A percentile compares a stretch with the other conserved stretches of the same genome.
These are phyloP conservation scores for Emmonsiellopsis sp. DNA, from an alignment of 2,329 filamentous ascomycete species.

Conservation along the genomic window DNA sequence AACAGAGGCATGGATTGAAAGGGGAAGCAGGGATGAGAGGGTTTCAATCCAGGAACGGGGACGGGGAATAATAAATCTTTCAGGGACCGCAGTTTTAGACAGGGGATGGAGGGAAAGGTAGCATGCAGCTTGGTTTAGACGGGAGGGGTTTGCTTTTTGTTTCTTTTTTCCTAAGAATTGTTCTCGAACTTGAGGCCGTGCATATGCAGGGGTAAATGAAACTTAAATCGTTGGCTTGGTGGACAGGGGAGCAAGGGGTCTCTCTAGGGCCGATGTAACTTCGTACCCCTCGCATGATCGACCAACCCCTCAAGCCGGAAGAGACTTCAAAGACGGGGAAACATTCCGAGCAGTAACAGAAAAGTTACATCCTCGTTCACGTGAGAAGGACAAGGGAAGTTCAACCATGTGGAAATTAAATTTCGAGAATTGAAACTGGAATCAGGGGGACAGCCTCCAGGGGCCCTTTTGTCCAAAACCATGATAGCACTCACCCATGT, in stretches of 20 bases:
- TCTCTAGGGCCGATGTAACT: not conserved
- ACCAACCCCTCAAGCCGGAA: too few species aligned
- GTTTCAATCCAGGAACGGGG: too few species aligned
- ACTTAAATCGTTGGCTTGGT: not conserved
- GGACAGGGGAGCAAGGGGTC: too few species aligned
- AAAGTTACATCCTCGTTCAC: too few species aligned
- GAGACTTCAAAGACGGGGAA: too few species aligned
- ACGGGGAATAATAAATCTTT: too few species aligned
- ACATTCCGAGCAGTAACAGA: too few species aligned
- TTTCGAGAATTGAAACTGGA: not conserved
- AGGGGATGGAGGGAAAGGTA: not conserved
- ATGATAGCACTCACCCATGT: constrained; percentile 29
- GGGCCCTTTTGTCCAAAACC: too few species aligned
- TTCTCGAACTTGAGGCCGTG: not conserved
- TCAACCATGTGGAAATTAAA: not conserved
- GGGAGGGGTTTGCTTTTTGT: not conserved
- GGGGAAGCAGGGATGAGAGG: too few species aligned
- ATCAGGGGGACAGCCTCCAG: too few species aligned
- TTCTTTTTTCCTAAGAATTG: not conserved
- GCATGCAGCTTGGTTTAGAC: not conserved
- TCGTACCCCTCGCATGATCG: not conserved
- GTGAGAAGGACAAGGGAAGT: not conserved
- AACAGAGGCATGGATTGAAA: too few species aligned
- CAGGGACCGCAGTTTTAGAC: too few species aligned
- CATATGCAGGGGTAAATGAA: not conserved